Base-by-base conservation (phyloP, 805 yeast genomes). In the Wickerhamomyces pijperi region DNA sequence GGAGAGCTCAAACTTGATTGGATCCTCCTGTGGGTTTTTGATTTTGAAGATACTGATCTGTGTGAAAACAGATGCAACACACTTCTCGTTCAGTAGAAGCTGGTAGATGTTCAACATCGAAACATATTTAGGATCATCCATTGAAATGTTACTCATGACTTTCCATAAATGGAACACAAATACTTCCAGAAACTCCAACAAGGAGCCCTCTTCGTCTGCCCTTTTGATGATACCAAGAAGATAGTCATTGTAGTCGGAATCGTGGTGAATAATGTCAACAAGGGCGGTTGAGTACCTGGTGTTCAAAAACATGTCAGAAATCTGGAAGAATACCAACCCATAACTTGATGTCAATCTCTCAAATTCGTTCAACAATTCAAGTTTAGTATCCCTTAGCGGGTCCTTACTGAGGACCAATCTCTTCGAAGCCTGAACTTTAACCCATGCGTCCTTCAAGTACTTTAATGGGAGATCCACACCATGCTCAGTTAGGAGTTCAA, bases 241-340 rank as follows among this genome's bases (percentile, higher is more conserved):
- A 43, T 78, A 78, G 41, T 69, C 77, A 21, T 9, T 25, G 14
- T 25, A 25, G n/a, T 25, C 9, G 38, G 55, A 42, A 37, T 54
- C 53, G 25, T 55, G 50, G 13, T 42, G 35, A 9, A 63, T 42
- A 7, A 64, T 56, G 34, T 55, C 59, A 33, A 42, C 45, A 9
- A 60, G 40, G 40, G 63, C 50, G 5, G 44, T 46, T 14, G 47
- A 50, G 5, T 63, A 42, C 8, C 54, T 43, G 1, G 49, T 46
- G 28, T 57, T 54, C 16, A 69, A 44, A 36, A 54, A 54, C 56
- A 54, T 51, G 40, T 79, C 88, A 9, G 82, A 79, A 3, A 77
- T 71, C 55, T 78, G 85, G 51, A 82, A 78, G 18, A 78, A 58
- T 18, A 82, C 77, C 21, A 78, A 61, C 0, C 84, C 86, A 56